Conservation (phyloP, 257 asterid species). For the Leonotis leonurus region DNA sequence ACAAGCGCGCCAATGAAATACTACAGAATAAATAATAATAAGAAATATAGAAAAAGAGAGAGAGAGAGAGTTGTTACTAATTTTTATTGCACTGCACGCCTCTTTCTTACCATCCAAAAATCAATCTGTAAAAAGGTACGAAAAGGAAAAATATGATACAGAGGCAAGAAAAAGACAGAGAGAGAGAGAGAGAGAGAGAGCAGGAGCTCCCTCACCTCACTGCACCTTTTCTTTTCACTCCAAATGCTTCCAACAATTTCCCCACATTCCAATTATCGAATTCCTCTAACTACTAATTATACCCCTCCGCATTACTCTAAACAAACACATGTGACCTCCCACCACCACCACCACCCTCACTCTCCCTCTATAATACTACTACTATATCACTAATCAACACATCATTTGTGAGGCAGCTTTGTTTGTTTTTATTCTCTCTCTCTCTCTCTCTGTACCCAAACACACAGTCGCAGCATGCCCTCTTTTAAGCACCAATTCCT, state of each 20-base stretch:
- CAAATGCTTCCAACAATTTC: conserved; percentile 28
- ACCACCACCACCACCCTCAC: too few relatives aligned
- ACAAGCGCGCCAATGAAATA: conserved; percentile 11
- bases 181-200: too few relatives aligned
- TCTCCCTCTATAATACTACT: background rate
- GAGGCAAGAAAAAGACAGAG: background rate
- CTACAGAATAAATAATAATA: background rate
- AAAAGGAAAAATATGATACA: too few relatives aligned
- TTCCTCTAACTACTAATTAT: too few relatives aligned
- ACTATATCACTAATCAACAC: background rate
- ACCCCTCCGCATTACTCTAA: too few relatives aligned
- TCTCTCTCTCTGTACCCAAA: background rate
- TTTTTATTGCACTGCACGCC: too few relatives aligned
- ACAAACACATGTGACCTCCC: conserved; percentile 24
- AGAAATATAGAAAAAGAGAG: background rate
- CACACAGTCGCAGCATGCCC: conserved; percentile 17
- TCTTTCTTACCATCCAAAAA: too few relatives aligned
- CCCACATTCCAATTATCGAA: too few relatives aligned
- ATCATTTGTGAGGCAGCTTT: conserved; percentile 6
- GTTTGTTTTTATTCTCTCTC: conserved; percentile 8
- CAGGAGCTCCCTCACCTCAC: conserved; percentile 10
- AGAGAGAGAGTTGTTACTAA: background rate
- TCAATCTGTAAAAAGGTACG: too few relatives aligned
- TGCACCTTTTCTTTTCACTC: conserved; percentile 1
- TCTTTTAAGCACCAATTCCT: conserved; percentile 4